Conservation (phyloP, 768 basidiomycete genomes). For the Amanita molliuscula region DNA sequence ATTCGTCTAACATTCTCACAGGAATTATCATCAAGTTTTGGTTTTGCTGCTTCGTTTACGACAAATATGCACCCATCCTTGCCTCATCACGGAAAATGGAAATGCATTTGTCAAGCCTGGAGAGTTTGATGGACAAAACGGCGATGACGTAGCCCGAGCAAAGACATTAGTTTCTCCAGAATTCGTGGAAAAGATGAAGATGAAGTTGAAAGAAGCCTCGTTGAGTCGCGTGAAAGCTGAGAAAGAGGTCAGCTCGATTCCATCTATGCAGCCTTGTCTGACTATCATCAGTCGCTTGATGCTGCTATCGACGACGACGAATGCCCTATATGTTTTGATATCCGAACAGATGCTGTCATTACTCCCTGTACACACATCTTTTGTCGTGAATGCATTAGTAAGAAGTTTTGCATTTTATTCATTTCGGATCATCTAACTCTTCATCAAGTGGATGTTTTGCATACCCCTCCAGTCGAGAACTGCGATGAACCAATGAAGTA, state of each 20-base stretch:
- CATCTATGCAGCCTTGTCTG: neutral
- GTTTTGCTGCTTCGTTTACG: conserved; percentile 44
- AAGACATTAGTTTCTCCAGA: conserved; percentile 29
- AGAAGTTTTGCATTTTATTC: conserved; percentile 9
- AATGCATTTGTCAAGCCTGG: conserved; percentile 32
- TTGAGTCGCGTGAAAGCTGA: conserved; percentile 40
- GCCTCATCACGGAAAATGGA: conserved; percentile 48
- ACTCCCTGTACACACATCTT: conserved; percentile 54
- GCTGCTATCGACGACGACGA: conserved; percentile 43
- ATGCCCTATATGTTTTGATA: conserved; percentile 62
- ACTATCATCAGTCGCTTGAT: conserved; percentile 28
- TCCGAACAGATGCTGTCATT: conserved; percentile 39
- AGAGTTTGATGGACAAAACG: conserved; percentile 23
- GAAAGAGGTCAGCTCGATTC: conserved; percentile 28
- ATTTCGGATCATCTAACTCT: neutral
- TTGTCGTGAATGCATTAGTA: conserved; percentile 50
- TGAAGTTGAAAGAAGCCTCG: conserved; percentile 30
- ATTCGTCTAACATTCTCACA: conserved; percentile 9
- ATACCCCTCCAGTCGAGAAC: conserved; percentile 23
- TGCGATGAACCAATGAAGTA: conserved; percentile 24
- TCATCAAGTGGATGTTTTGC: conserved; percentile 31
- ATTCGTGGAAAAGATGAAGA: conserved; percentile 41
- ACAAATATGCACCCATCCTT: conserved; percentile 62
- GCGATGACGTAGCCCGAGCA: conserved; percentile 37
- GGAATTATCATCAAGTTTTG: conserved; percentile 48